Percentiles rank a stretch among this genome's conserved stretches.
Evolutionary conservation across 805 yeast genomes (phyloP).

Genomic region (Candida bentonensis): DNA sequence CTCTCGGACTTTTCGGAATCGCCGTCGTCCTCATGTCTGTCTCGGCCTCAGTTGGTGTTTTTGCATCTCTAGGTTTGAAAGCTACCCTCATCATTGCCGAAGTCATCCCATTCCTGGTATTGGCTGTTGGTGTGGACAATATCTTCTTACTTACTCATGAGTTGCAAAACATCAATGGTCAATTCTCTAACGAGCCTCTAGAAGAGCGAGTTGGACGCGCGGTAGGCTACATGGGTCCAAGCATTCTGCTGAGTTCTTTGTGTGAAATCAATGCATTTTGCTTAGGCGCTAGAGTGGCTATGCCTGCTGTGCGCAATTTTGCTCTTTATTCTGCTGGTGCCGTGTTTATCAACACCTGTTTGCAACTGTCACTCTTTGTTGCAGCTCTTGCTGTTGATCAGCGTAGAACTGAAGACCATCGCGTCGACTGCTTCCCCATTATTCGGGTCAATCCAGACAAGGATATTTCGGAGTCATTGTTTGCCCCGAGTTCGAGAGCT

Average conservation of each 20-base stretch:
- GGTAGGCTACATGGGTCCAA: constrained; percentile 70
- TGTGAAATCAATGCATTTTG: constrained; percentile 71
- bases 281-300: constrained; percentile 65
- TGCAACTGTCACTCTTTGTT: constrained; percentile 74
- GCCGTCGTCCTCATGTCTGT: constrained; percentile 71
- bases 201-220: constrained; percentile 51
- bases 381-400: constrained; percentile 61
- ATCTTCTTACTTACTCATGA: constrained; percentile 79
- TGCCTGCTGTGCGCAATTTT: constrained; percentile 95
- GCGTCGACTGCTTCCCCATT: constrained; percentile 54
- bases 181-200: constrained; percentile 33
- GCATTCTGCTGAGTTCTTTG: constrained; percentile 61
- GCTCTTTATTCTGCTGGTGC: constrained; percentile 87
- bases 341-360: constrained; percentile 53
- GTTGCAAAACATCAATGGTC: constrained; percentile 37
- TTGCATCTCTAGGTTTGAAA: constrained; percentile 61
- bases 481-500: constrained; percentile 9
- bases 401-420: constrained; percentile 38
- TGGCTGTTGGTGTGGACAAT: constrained; percentile 95
- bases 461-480: constrained; percentile 5
- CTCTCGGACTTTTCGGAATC: constrained; percentile 76
- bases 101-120: constrained; percentile 82
- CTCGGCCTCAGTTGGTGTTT: constrained; percentile 66
- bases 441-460: constrained; percentile 18
- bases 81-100: constrained; percentile 91